phyloP scores from a whole-genome alignment of 2,329 filamentous ascomycete species.

The Fusarium sp. region DNA sequence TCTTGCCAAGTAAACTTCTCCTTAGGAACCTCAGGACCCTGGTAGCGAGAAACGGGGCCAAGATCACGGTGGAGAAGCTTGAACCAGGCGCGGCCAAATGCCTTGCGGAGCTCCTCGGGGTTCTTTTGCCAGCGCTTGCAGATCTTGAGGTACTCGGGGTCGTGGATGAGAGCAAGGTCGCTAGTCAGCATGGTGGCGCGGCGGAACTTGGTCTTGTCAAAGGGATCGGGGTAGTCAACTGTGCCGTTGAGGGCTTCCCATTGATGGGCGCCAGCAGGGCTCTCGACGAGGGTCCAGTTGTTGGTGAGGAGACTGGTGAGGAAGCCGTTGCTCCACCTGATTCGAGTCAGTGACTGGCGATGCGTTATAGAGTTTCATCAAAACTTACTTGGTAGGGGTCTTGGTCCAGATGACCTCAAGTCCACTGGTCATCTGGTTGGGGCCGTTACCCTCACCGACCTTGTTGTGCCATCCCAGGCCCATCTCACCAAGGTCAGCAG shows the following conservation, averaged over 20 bases:
- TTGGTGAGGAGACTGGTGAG: constrained; percentile 82
- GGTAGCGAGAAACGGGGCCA: constrained; percentile 76
- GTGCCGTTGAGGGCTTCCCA: constrained; percentile 81
- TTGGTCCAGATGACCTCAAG: constrained; percentile 85
- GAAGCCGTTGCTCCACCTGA: constrained; percentile 76
- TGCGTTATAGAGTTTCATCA: too few species aligned
- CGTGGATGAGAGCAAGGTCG: constrained; percentile 78
- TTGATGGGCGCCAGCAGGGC: constrained; percentile 80
- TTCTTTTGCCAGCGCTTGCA: constrained; percentile 76
- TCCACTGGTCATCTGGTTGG: constrained; percentile 79
- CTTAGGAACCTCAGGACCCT: constrained; percentile 79
- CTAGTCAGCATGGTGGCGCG: constrained; percentile 82
- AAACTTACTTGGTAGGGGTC: constrained; percentile 70
- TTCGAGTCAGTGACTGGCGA: constrained; percentile 6
- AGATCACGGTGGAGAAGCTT: constrained; percentile 86
- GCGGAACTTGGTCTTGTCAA: constrained; percentile 77
- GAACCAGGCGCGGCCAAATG: constrained; percentile 82
- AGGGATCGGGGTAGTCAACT: constrained; percentile 77
- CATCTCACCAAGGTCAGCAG: constrained; percentile 72
- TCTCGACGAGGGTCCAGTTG: constrained; percentile 82
- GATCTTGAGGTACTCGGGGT: constrained; percentile 82
- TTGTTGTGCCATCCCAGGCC: constrained; percentile 80
- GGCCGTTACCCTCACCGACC: constrained; percentile 74
- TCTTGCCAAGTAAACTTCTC: constrained; percentile 83
- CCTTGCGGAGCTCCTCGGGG: constrained; percentile 75